phyloP scores from a whole-genome alignment of 208 protist species.

The Trypanosoma rangeli region DNA sequence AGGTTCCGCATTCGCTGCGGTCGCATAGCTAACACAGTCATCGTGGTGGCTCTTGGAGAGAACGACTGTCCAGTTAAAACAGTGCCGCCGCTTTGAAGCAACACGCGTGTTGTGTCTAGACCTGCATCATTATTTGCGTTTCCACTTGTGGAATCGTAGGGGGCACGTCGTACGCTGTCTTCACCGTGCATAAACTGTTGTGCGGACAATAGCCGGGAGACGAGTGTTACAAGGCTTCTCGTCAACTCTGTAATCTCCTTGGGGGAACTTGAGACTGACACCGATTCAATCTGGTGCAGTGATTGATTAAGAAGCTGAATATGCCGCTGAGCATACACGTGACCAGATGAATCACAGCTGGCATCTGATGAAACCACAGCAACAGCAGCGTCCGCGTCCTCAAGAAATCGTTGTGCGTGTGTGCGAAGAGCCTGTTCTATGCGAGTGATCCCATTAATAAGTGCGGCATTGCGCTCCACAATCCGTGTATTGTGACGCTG shows the following conservation, averaged over 20 bases:
- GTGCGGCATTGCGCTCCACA: slow-evolving; percentile 39
- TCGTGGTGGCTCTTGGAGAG: slow-evolving; percentile 7
- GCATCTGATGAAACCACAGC: slow-evolving; percentile 1
- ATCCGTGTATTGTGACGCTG: slow-evolving; percentile 71
- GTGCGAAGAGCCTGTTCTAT: slow-evolving; percentile 49
- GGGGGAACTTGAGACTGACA: slow-evolving; percentile 27
- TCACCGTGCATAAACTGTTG: slow-evolving; percentile 22
- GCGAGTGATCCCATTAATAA: slow-evolving; percentile 38
- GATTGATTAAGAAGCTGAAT: slow-evolving; percentile 25
- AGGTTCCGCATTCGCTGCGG: slow-evolving; percentile 22
- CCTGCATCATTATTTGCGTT: not conserved
- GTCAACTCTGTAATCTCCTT: slow-evolving; percentile 26
- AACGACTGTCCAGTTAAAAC: not conserved
- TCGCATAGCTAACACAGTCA: slow-evolving; percentile 15
- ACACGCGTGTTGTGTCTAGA: not conserved
- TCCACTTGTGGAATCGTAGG: slow-evolving; percentile 5
- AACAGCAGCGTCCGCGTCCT: slow-evolving; percentile 34
- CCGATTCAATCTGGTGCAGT: slow-evolving; percentile 20
- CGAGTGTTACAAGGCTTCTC: slow-evolving; percentile 16
- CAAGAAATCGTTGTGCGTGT: slow-evolving; percentile 47
- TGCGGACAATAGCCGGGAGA: slow-evolving; percentile 18
- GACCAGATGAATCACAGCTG: slow-evolving; percentile 16
- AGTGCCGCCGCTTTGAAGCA: slow-evolving; percentile 8
- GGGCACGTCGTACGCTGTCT: not conserved
- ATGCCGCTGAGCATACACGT: slow-evolving; percentile 8